These are phyloP conservation scores for Pseudogymnoascus destructans DNA, from an alignment of 2,329 filamentous ascomycete genomes.

Conservation along the genomic window DNA sequence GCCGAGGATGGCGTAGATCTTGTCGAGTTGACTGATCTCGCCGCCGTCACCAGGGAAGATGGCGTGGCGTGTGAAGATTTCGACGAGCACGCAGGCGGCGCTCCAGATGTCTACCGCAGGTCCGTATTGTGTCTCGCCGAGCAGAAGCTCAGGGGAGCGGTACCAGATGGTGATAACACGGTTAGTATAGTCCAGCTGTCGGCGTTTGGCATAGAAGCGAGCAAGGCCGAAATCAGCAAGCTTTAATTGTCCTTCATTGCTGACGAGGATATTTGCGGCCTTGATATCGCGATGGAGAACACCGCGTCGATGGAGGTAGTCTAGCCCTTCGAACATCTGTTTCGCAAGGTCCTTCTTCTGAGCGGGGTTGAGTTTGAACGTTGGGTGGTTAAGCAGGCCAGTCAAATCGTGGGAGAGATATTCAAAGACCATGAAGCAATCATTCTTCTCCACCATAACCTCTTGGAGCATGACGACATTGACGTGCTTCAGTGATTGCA, in stretches of 20 bases:
- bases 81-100: slow-evolving; percentile 88
- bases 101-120: slow-evolving; percentile 93
- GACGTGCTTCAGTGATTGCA: slow-evolving; percentile 71
- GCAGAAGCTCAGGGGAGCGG: slow-evolving; percentile 73
- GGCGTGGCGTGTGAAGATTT: slow-evolving; percentile 86
- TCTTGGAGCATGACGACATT: slow-evolving; percentile 78
- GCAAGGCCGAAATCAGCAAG: slow-evolving; percentile 93
- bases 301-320: slow-evolving; percentile 86
- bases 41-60: slow-evolving; percentile 92
- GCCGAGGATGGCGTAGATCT: slow-evolving; percentile 86
- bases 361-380: slow-evolving; percentile 67
- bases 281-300: slow-evolving; percentile 97
- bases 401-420: slow-evolving; percentile 95
- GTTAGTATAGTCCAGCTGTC: slow-evolving; percentile 92
- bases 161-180: slow-evolving; percentile 99
- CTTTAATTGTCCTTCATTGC: slow-evolving; percentile 77
- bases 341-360: slow-evolving; percentile 90
- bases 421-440: slow-evolving; percentile 99
- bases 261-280: slow-evolving; percentile 91
- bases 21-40: slow-evolving; percentile 92
- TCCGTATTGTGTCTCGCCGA: slow-evolving; percentile 83
- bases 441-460: slow-evolving; percentile 96
- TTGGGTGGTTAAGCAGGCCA: slow-evolving; percentile 85
- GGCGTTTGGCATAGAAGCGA: slow-evolving; percentile 86
- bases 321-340: slow-evolving; percentile 85